Base-by-base conservation (phyloP, 345 rosid genomes). In the Euphorbia tirucalli region DNA sequence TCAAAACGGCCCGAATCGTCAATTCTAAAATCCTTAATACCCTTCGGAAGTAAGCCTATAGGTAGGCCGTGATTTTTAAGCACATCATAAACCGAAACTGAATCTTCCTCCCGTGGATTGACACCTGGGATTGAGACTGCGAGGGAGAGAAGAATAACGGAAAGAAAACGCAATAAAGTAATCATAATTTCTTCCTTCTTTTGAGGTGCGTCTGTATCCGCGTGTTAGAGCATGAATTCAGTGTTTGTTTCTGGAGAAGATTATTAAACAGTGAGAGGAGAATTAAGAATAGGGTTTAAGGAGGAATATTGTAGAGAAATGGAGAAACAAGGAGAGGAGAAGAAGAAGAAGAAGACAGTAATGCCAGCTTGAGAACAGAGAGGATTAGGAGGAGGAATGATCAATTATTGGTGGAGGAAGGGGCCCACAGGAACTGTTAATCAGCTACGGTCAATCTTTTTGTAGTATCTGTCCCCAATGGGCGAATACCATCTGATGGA, bases 31-130 rank as follows among this genome's bases (percentile, higher is more conserved):
- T 81, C 81, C 48, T 22, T 85, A 63, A 92, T 88, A 7, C 97
- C 97, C 72, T 87, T 90, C 0, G 98, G 98, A 19, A 94, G 83
- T 39, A 94, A 69, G 31, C 98, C 98, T 75, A 82, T 80, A 21
- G 98, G 98, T 1, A 94, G 85, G 11, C 90, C 97, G 67, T 90
- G 85, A 0, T 50, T 76, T 76, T 61, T 73, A 25, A 94, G 83
- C 72, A 88, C 77, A 57, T 87, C 88, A 84, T 89, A 92, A 66
- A 89, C 81, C 9, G 97, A 69, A 7, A 35, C 4, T 18, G n/a
- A 16, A 14, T 80, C 77, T 7, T 74, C 24, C 59, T 77, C 68
- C 5, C 35, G 43, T 37, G 15, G 25, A 32, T 37, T 19, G 39
- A 22, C 71, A 49, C 69, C 7, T 1, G 79, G 48, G 22, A 75